Conservation (phyloP, 2,329 filamentous ascomycete genomes). For the Colletotrichum liriopes region DNA sequence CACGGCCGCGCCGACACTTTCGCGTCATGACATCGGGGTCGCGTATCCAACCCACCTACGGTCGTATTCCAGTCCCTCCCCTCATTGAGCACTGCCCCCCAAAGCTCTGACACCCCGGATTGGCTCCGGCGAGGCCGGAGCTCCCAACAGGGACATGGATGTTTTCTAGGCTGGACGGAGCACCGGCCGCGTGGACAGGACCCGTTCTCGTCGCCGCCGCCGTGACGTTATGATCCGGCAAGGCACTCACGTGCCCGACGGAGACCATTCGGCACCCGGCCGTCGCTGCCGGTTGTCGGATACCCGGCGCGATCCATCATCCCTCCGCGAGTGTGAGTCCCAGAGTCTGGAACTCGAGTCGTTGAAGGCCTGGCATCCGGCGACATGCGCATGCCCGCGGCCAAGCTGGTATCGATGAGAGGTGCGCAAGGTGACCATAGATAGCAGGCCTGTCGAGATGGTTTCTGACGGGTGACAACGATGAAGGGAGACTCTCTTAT, state of each 20-base stretch:
- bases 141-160: slow-evolving; percentile 13
- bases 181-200: slow-evolving; percentile 26
- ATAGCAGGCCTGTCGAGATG: not conserved
- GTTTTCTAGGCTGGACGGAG: not conserved
- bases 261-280: not conserved
- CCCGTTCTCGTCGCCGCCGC: slow-evolving; percentile 10
- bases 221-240: slow-evolving; percentile 12
- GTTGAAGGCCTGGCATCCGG: not conserved
- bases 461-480: not conserved
- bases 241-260: slow-evolving; percentile 1
- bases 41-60: slow-evolving; percentile 11
- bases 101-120: slow-evolving; percentile 22
- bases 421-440: not conserved
- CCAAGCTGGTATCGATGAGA: not conserved
- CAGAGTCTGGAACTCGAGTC: slow-evolving; percentile 1
- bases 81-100: slow-evolving; percentile 26
- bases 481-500: not conserved
- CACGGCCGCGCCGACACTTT: slow-evolving; percentile 10
- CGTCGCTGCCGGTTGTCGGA: not conserved
- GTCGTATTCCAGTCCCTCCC: not conserved
- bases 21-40: slow-evolving; percentile 1
- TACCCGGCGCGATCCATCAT: not conserved
- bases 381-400: not conserved
- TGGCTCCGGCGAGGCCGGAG: slow-evolving; percentile 33
- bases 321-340: not conserved